Evolutionary conservation across 768 basidiomycete species (phyloP), one percentile per base, ranked within the genome.

Genomic region (Amanita muscaria): DNA sequence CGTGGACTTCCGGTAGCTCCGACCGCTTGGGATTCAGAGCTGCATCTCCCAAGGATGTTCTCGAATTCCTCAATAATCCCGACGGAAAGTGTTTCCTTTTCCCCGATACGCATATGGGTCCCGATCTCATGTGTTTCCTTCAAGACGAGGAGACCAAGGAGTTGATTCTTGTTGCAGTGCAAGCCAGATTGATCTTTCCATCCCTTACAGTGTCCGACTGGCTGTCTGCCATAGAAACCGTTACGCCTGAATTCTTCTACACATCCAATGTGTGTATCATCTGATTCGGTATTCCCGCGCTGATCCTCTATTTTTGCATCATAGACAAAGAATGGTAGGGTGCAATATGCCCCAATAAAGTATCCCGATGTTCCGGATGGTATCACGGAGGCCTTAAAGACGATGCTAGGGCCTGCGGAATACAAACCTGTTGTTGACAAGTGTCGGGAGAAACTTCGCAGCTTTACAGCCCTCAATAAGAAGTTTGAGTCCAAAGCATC

Each of bases 21-120:
- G 34, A 36, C 16, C 34, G 34, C 34, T 36, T 36, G n/a, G 34
- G 34, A 36, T 18, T 36, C 14, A 46, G 32, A 21, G 48, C 51
- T 7, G 32, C 16, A 12, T 49, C 48, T 14, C 43, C 51, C 30
- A 19, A 8, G 3, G 37, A 51, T 30, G 40, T 46, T 36, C 33
- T 51, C 15, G 27, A 30, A 6, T 51, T 36, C 34, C 14, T 36
- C 4, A 36, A 42, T 27, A 35, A 48, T 24, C 47, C 47, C n/a
- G 24, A 44, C 18, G 47, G 47, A 42, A 49, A 49, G 37, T 21
- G 37, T 38, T 38, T 38, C 22, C 37, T 38, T 38, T 46, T 52
- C 36, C 34, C 51, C 9, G 51, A 51, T 46, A 38, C 9, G n/a
- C 41, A 47, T 47, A 52, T 52, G 48, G 51, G 51, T 18, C 48